Evolutionary conservation across 2,329 filamentous ascomycete genomes (phyloP).

Genomic region (Penicillium sp.): DNA sequence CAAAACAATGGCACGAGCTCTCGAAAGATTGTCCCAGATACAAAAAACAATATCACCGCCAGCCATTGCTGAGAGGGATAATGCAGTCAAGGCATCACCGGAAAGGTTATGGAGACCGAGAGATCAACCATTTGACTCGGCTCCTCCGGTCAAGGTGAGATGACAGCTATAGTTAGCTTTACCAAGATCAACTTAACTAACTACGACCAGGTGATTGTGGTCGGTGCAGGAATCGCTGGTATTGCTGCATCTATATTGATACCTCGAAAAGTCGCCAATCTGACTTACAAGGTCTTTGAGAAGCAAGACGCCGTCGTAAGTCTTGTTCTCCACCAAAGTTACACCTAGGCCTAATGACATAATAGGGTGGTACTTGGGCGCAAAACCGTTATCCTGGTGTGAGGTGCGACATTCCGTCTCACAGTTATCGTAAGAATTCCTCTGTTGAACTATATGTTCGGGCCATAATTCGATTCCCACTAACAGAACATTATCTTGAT

Average conservation of each 20-base stretch:
- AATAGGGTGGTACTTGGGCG: constrained; percentile 17
- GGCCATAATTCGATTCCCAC: neutral
- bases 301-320: constrained; percentile 14
- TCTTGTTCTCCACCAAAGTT: neutral
- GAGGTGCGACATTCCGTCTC: constrained; percentile 9
- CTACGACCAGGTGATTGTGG: constrained; percentile 10
- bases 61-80: neutral
- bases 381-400: constrained; percentile 18
- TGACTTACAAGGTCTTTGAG: constrained; percentile 16
- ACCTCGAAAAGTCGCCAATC: constrained; percentile 13
- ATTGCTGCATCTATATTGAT: constrained; percentile 15
- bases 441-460: neutral
- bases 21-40: constrained; percentile 13
- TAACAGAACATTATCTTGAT: neutral
- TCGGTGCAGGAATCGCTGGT: constrained; percentile 12
- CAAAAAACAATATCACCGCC: constrained; percentile 8
- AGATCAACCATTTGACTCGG: constrained; percentile 13
- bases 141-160: constrained; percentile 15
- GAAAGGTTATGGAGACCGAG: constrained; percentile 12
- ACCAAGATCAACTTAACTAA: neutral
- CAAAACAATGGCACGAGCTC: constrained; percentile 8
- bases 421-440: constrained; percentile 6
- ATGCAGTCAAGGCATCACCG: neutral
- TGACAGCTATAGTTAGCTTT: neutral
- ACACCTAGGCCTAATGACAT: neutral